Evolutionary conservation across 202 grass and related monocot species (phyloP).

Genomic region (Schoenoplectus triqueter): DNA sequence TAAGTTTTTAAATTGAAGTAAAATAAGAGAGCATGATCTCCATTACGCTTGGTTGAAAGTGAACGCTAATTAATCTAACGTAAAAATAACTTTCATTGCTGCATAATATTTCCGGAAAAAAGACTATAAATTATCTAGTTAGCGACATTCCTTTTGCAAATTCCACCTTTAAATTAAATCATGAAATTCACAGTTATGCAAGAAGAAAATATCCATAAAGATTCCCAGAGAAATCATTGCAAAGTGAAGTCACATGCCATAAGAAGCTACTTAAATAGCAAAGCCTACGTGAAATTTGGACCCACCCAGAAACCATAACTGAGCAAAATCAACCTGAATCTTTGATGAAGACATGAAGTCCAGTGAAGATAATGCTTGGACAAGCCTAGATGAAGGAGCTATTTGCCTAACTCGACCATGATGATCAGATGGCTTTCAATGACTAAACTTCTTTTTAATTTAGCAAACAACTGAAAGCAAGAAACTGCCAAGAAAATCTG

Average conservation of each 20-base stretch:
- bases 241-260: conserved; percentile 7
- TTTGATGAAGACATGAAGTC: conserved; percentile 12
- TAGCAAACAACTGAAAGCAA: not conserved
- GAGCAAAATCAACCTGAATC: conserved; percentile 27
- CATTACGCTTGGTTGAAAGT: no score
- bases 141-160: conserved; percentile 17
- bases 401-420: conserved; percentile 20
- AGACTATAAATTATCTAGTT: not conserved
- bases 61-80: no score
- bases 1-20: no score
- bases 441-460: conserved; percentile 6
- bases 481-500: not conserved
- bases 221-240: conserved; percentile 23
- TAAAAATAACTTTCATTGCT: no score
- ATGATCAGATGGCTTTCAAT: conserved; percentile 13
- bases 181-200: not conserved
- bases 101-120: not conserved
- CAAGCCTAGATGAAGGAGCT: conserved; percentile 32
- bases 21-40: no score
- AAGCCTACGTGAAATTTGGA: not conserved
- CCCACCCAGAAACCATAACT: conserved; percentile 1
- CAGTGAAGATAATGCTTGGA: conserved; percentile 14
- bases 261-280: not conserved
- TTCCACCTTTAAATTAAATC: not conserved
- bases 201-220: not conserved